These are phyloP conservation scores for Mortierella sp. DNA, from an alignment of 371 early-diverging fungal genomes.

Conservation along the genomic window DNA sequence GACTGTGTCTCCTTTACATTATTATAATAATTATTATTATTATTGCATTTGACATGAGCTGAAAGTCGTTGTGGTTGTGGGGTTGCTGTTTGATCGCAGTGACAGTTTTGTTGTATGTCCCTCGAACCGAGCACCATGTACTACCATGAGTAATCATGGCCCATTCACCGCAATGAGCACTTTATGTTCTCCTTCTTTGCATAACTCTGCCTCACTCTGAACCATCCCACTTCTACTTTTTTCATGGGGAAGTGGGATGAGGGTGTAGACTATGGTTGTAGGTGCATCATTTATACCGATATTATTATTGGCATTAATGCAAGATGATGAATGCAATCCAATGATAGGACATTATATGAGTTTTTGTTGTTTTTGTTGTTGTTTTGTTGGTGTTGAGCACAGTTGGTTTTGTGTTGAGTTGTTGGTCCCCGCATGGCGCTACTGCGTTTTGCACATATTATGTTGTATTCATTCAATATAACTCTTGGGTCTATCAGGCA, in stretches of 20 bases:
- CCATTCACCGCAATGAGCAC: neutral
- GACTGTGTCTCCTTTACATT: neutral
- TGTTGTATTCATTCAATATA: neutral
- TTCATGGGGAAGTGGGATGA: neutral
- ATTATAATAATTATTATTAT: neutral
- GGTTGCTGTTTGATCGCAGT: neutral
- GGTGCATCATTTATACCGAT: neutral
- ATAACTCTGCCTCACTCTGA: neutral
- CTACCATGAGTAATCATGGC: neutral
- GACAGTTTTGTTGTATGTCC: neutral
- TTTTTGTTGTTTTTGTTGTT: neutral
- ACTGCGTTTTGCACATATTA: neutral
- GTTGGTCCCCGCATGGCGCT: slow-evolving; percentile 3
- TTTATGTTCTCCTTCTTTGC: neutral
- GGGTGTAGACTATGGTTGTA: neutral
- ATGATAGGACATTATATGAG: neutral
- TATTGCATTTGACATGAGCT: neutral
- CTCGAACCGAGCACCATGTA: neutral
- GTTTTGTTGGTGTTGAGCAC: slow-evolving; percentile 1
- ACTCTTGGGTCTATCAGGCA: neutral
- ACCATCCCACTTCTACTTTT: neutral
- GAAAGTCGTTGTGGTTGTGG: neutral
- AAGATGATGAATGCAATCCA: neutral
- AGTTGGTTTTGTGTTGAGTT: neutral
- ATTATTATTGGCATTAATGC: neutral